Percentiles rank a stretch among this genome's conserved stretches.
Evolutionary conservation across 768 basidiomycete genomes (phyloP).

Genomic region (Boletus rufocinnamomeus): DNA sequence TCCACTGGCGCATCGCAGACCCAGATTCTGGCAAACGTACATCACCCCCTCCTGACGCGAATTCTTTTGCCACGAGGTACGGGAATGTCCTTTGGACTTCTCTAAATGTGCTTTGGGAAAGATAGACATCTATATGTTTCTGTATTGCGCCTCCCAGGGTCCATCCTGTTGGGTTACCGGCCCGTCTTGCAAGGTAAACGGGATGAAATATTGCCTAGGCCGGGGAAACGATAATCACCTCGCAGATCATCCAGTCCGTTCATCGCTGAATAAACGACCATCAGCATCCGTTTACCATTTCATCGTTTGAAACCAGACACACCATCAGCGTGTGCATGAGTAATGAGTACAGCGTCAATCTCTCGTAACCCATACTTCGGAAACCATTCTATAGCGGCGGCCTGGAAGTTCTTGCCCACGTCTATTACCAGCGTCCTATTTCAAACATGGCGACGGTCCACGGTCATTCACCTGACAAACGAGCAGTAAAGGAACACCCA

Average conservation of each 20-base stretch:
- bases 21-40: conserved; percentile 39
- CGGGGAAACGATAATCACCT: conserved; percentile 44
- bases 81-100: conserved; percentile 76
- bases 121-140: conserved; percentile 71
- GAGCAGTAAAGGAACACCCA: conserved; percentile 37
- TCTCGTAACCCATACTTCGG: conserved; percentile 73
- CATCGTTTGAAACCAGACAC: conserved; percentile 5
- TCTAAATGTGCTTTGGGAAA: conserved; percentile 61
- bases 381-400: conserved; percentile 54
- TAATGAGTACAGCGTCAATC: conserved; percentile 77
- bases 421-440: conserved; percentile 78
- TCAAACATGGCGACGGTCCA: neutral
- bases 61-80: conserved; percentile 75
- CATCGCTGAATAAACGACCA: conserved; percentile 53
- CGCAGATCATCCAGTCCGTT: conserved; percentile 89
- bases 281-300: conserved; percentile 4
- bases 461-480: conserved; percentile 2
- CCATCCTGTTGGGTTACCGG: conserved; percentile 54
- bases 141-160: conserved; percentile 68
- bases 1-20: neutral
- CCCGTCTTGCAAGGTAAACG: conserved; percentile 7
- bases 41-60: conserved; percentile 79
- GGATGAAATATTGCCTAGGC: neutral
- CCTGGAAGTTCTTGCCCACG: conserved; percentile 82
- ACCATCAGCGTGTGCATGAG: conserved; percentile 88